phyloP scores from a whole-genome alignment of 768 basidiomycete species.

The Gymnopilus junonius region DNA sequence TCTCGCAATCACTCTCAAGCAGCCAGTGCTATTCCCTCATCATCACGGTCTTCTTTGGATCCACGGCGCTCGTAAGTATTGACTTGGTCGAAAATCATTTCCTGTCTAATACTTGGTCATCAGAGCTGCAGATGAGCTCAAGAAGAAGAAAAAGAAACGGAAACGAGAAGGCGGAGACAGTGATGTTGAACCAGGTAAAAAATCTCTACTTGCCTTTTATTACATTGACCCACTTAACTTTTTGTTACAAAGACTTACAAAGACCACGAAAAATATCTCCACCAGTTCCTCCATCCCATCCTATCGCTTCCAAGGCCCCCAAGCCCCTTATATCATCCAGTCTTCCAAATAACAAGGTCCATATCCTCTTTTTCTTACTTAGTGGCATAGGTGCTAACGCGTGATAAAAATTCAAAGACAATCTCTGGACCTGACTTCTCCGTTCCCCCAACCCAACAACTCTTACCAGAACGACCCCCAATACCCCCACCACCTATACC shows the following conservation, averaged over 20 bases:
- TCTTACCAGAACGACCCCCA: constrained; percentile 66
- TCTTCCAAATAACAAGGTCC: constrained; percentile 56
- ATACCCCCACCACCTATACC: constrained; percentile 66
- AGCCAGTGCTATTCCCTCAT: constrained; percentile 36
- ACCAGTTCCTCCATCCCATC: constrained; percentile 41
- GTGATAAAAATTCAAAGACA: constrained; percentile 20
- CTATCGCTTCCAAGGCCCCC: constrained; percentile 53
- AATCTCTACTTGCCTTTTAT: constrained; percentile 10
- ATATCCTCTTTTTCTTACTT: constrained; percentile 25
- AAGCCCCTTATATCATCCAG: constrained; percentile 53
- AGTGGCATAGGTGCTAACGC: constrained; percentile 5
- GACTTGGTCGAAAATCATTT: background rate
- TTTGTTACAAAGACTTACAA: constrained; percentile 45
- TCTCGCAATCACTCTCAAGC: constrained; percentile 50
- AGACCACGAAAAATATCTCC: constrained; percentile 66
- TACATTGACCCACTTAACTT: background rate
- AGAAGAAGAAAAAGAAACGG: constrained; percentile 87
- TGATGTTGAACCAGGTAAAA: constrained; percentile 67
- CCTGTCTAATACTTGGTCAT: background rate
- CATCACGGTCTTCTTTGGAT: constrained; percentile 59
- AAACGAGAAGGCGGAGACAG: constrained; percentile 78
- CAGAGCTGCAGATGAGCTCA: constrained; percentile 53
- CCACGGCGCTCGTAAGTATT: constrained; percentile 62
- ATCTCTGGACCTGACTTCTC: constrained; percentile 62
- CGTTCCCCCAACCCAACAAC: constrained; percentile 50